Evolutionary conservation across 768 basidiomycete genomes (phyloP).

Genomic region (Leccinum boreale): DNA sequence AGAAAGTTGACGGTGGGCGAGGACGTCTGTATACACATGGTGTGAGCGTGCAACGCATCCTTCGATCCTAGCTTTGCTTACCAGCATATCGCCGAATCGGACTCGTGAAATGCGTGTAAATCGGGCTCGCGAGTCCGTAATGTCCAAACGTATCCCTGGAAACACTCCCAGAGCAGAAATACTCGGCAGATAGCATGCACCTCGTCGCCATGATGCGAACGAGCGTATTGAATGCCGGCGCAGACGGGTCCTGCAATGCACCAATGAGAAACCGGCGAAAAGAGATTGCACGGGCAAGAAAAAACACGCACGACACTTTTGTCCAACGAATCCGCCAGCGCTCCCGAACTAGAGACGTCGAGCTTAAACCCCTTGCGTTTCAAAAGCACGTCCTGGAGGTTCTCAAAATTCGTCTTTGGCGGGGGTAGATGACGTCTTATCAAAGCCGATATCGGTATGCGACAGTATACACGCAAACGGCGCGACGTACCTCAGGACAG

Average conservation of each 20-base stretch:
- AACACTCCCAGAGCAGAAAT: conserved; percentile 95
- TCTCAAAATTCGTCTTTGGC: conserved; percentile 92
- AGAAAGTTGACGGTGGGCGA: conserved; percentile 89
- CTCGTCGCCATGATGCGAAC: conserved; percentile 99
- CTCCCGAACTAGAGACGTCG: conserved; percentile 89
- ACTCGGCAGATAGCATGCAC: conserved; percentile 98
- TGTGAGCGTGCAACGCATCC: neutral
- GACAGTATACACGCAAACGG: neutral
- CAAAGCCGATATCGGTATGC: neutral
- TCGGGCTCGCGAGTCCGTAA: conserved; percentile 95
- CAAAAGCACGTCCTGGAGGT: conserved; percentile 83
- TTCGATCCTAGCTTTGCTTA: conserved; percentile 22
- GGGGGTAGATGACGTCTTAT: conserved; percentile 54
- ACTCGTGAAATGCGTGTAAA: conserved; percentile 98
- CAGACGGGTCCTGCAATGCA: conserved; percentile 61
- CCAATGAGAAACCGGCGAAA: neutral
- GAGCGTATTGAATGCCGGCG: conserved; percentile 93
- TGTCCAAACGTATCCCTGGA: conserved; percentile 91
- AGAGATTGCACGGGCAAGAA: neutral
- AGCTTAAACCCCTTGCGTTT: conserved; percentile 81
- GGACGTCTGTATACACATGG: conserved; percentile 60
- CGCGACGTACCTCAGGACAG: conserved; percentile 69
- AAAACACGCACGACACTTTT: conserved; percentile 66
- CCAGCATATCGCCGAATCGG: conserved; percentile 96
- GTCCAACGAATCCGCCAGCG: conserved; percentile 86